Base-by-base conservation (phyloP, 1,139 yeast species). In the Candida sp. region DNA sequence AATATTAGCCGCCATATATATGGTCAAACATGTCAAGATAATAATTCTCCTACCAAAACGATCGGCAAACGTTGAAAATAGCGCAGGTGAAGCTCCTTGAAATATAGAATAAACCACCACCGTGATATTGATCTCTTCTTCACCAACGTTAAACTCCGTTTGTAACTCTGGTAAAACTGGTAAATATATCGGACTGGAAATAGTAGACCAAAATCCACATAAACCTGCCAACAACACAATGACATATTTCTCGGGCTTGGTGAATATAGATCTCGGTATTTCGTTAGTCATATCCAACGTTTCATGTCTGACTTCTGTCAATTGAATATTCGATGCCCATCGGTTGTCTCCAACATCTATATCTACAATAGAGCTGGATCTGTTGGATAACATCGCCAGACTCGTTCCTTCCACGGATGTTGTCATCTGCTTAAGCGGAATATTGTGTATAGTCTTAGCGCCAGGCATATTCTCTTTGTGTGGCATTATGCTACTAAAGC, bases 141-240 rank as follows among this genome's bases (percentile, higher is more conserved):
- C 74, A 4, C 80, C 58, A 4, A 82, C 76, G 36, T 73, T 45
- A 53, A 87, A 85, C 25, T 77, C 63, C 0, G 58, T 49, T 25
- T 79, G 74, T 5, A 87, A 62, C 7, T 70, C 70, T 0, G 82
- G 77, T 22, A 87, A 61, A 0, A 87, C 89, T 0, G 95, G 95
- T 58, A 83, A 82, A 56, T 84, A 87, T 21, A 87, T 84, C 0
- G 93, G 82, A 45, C 81, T 75, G 2, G 87, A 79, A n/a, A 84
- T 62, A 0, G 88, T 69, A 0, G 93, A 84, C 65, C 83, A 79
- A 30, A 81, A 56, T 0, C 84, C 82, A 22, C 53, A 43, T 21
- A 52, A 36, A 33, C 66, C 54, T 12, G 63, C 44, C 15, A 63
- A 47, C 1, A 51, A 36, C 9, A 57, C 60, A 38, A 64, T 50